Conservation (phyloP, 2,329 filamentous ascomycete genomes). For the Myriosclerotinia scirpicola region DNA sequence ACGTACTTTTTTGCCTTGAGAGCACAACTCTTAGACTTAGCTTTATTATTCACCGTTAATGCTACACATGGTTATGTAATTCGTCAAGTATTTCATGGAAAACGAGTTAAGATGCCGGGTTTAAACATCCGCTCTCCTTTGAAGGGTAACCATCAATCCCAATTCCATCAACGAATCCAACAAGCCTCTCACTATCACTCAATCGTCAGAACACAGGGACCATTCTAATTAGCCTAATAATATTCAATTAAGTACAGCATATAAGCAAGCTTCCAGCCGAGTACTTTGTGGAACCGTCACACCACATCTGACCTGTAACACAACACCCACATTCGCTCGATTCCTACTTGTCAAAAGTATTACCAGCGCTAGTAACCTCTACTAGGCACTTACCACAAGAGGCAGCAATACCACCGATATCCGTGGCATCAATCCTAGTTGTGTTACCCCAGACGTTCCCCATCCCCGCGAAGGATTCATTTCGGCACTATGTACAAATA, state of each 20-base stretch:
- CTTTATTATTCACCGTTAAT: background rate
- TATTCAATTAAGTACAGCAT: background rate
- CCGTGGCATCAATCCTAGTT: slow-evolving; percentile 3
- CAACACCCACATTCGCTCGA: background rate
- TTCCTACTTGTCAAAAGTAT: background rate
- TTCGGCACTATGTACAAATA: background rate
- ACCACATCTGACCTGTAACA: slow-evolving; percentile 14
- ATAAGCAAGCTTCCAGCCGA: slow-evolving; percentile 8
- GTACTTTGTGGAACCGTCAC: background rate
- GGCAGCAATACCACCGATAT: background rate
- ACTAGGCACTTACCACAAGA: background rate
- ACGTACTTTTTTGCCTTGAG: background rate
- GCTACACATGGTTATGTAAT: background rate
- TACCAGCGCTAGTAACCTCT: background rate
- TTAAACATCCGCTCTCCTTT: background rate
- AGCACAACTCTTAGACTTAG: background rate
- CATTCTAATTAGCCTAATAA: slow-evolving; percentile 3
- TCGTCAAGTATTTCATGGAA: background rate
- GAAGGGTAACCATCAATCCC: background rate
- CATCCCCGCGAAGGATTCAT: background rate
- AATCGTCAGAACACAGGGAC: background rate
- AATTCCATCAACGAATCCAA: background rate
- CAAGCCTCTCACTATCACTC: background rate
- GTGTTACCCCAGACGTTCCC: slow-evolving; percentile 20
- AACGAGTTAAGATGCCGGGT: background rate